These are phyloP conservation scores for Pyrenochaeta sp. DNA, from an alignment of 2,329 filamentous ascomycete genomes.

Conservation along the genomic window DNA sequence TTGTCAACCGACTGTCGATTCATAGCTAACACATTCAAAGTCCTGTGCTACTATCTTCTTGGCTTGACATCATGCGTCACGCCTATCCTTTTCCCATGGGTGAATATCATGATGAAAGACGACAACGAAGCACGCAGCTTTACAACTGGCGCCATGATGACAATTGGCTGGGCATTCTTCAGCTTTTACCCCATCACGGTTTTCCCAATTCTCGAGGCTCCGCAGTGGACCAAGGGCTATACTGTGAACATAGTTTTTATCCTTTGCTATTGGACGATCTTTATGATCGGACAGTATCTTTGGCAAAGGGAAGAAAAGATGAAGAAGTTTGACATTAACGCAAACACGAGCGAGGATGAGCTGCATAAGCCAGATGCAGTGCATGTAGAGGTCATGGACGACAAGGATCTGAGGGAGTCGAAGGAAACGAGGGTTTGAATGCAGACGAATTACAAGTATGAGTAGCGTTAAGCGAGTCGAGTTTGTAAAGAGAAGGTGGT, in stretches of 20 bases:
- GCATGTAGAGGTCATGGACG: constrained; percentile 13
- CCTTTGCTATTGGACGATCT: constrained; percentile 38
- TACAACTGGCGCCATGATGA: constrained; percentile 49
- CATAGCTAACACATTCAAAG: constrained; percentile 13
- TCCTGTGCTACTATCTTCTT: constrained; percentile 32
- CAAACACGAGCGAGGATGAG: constrained; percentile 9
- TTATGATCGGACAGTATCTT: constrained; percentile 41
- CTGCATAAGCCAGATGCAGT: constrained; percentile 10
- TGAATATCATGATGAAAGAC: constrained; percentile 35
- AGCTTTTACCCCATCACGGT: constrained; percentile 38
- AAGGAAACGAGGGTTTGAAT: constrained; percentile 13
- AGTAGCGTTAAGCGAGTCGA: too few species aligned
- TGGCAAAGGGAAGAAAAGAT: constrained; percentile 36
- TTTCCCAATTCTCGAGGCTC: constrained; percentile 38
- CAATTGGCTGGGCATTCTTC: constrained; percentile 38
- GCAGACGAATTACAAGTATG: too few species aligned
- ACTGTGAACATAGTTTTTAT: constrained; percentile 33
- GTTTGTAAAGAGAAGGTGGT: too few species aligned
- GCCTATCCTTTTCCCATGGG: constrained; percentile 34
- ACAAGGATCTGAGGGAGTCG: constrained; percentile 1
- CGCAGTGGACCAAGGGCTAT: constrained; percentile 38
- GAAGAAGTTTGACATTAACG: constrained; percentile 25
- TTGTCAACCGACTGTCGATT: too few species aligned
- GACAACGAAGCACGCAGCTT: constrained; percentile 53
- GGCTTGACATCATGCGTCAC: constrained; percentile 34